Evolutionary conservation across 257 asterid species (phyloP).

Genomic region (Scutellaria galericulata): DNA sequence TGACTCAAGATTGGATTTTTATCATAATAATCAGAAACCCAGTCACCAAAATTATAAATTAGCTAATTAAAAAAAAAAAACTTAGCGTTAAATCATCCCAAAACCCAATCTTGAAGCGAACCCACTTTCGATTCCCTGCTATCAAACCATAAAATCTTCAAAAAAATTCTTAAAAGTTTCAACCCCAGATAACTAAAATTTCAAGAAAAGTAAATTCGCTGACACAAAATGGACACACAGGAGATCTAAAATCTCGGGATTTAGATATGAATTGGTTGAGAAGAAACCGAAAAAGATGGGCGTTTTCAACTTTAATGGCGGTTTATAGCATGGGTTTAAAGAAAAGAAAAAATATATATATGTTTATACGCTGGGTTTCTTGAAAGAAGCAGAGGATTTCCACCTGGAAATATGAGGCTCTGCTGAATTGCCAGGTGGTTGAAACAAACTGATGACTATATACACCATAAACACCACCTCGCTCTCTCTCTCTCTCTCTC

Average conservation of each 20-base stretch:
- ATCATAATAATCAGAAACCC: slow-evolving; percentile 30
- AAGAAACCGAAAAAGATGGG: slow-evolving; percentile 3
- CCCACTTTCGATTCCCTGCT: slow-evolving; percentile 27
- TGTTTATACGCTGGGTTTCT: background rate
- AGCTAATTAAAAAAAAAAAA: slow-evolving; percentile 23
- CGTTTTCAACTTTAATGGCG: background rate
- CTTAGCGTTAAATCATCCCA: slow-evolving; percentile 44
- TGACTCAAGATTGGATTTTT: slow-evolving; percentile 36
- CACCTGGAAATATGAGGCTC: slow-evolving; percentile 45
- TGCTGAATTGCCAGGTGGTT: slow-evolving; percentile 48
- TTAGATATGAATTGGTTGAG: slow-evolving; percentile 15
- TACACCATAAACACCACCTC: slow-evolving; percentile 25
- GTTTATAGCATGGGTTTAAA: slow-evolving; percentile 9
- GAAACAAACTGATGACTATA: slow-evolving; percentile 7
- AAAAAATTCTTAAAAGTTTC: slow-evolving; percentile 8
- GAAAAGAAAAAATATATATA: background rate
- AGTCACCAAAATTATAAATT: slow-evolving; percentile 33
- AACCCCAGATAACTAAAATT: slow-evolving; percentile 28
- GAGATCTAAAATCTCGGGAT: slow-evolving; percentile 47
- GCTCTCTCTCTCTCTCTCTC: slow-evolving; percentile 34
- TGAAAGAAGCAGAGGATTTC: slow-evolving; percentile 35
- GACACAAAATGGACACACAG: slow-evolving; percentile 8
- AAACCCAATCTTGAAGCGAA: slow-evolving; percentile 51
- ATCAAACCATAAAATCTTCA: slow-evolving; percentile 24
- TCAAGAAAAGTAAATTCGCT: slow-evolving; percentile 22